phyloP scores from a whole-genome alignment of 495 filamentous ascomycete genomes.

The Sphaerosporella brunnea region DNA sequence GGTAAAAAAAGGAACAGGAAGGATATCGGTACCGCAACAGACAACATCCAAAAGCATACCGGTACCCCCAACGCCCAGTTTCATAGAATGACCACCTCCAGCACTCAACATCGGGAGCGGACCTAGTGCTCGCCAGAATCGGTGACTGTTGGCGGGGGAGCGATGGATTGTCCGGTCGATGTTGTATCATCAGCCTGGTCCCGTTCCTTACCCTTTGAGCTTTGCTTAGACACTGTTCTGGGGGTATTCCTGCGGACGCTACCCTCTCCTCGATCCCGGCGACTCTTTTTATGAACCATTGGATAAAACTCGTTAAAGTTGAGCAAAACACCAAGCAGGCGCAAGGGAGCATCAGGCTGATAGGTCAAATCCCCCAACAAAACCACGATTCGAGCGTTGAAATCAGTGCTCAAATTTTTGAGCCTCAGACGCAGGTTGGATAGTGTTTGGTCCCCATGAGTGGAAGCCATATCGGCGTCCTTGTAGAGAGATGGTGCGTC shows the following conservation, averaged over 20 bases:
- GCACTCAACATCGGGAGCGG: too few species aligned
- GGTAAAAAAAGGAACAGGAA: too few species aligned
- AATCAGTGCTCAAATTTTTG: slow-evolving; percentile 49
- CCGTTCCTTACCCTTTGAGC: slow-evolving; percentile 1
- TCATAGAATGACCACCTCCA: too few species aligned
- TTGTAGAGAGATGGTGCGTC: too few species aligned
- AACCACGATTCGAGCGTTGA: slow-evolving; percentile 54
- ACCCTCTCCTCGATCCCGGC: not conserved
- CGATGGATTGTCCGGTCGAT: too few species aligned
- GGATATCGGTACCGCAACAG: too few species aligned
- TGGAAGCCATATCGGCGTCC: slow-evolving; percentile 33
- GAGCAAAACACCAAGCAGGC: slow-evolving; percentile 89
- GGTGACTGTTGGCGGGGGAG: not conserved
- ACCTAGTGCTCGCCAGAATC: not conserved
- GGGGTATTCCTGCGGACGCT: not conserved
- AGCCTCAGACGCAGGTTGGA: slow-evolving; percentile 56
- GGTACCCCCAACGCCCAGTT: too few species aligned
- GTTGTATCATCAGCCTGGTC: not conserved
- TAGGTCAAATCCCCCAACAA: slow-evolving; percentile 78
- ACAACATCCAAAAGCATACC: too few species aligned
- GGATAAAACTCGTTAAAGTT: slow-evolving; percentile 77
- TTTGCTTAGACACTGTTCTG: not conserved
- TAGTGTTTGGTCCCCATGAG: slow-evolving; percentile 35
- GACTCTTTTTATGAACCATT: slow-evolving; percentile 18
- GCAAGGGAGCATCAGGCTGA: slow-evolving; percentile 89